Conservation (phyloP, 1,284 basidiomycete species). For the Puccinia triticina region DNA sequence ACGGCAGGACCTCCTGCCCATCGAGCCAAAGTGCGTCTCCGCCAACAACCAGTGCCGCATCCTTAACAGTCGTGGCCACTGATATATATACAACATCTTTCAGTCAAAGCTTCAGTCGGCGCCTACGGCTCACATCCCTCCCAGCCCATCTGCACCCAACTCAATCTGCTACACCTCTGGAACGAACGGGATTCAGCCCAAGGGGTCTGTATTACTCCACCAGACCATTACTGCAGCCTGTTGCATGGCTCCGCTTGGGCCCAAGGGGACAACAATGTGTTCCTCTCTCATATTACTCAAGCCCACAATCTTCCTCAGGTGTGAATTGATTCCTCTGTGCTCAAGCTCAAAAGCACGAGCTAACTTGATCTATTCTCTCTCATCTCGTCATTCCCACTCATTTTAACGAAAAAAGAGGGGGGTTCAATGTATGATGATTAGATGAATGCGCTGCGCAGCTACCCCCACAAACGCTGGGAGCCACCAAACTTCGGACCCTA, state of each 20-base stretch:
- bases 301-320: constrained; percentile 67
- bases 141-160: constrained; percentile 68
- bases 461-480: no score
- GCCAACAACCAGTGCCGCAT: constrained; percentile 62
- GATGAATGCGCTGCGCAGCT: no score
- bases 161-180: constrained; percentile 89
- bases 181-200: constrained; percentile 63
- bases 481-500: no score
- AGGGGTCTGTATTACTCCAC: constrained; percentile 79
- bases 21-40: constrained; percentile 58
- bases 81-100: constrained; percentile 58
- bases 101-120: constrained; percentile 56
- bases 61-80: constrained; percentile 73
- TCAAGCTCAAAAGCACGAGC: no score
- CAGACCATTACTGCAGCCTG: constrained; percentile 71
- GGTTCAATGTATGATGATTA: no score
- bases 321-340: no score
- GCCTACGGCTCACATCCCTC: constrained; percentile 68
- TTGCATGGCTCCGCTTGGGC: constrained; percentile 65
- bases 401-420: no score
- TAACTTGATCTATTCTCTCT: no score
- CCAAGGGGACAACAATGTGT: constrained; percentile 70
- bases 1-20: constrained; percentile 53
- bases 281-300: constrained; percentile 73
- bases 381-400: no score